phyloP scores from a whole-genome alignment of 116 monocot species.

The Iris pallida region DNA sequence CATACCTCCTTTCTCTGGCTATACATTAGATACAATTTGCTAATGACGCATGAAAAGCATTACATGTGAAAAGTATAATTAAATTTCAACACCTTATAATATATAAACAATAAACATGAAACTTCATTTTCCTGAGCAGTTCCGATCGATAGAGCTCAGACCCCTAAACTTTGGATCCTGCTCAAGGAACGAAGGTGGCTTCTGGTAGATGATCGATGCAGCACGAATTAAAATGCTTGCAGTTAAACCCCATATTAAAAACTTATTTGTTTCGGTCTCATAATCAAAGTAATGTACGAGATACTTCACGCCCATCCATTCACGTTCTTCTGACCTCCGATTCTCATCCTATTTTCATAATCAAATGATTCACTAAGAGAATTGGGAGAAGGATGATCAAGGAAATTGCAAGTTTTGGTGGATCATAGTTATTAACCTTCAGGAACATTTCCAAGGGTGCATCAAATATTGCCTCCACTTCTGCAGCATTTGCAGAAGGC shows the following conservation, averaged over 20 bases:
- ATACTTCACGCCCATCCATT: constrained; percentile 54
- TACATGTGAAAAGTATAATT: no score
- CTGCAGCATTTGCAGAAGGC: constrained; percentile 48
- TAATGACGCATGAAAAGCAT: no score
- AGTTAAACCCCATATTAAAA: constrained; percentile 87
- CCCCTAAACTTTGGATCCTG: constrained; percentile 29
- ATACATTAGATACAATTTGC: no score
- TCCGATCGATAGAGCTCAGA: no score
- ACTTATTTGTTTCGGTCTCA: constrained; percentile 34
- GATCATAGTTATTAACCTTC: constrained; percentile 44
- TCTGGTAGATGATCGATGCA: constrained; percentile 70
- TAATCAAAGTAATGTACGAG: constrained; percentile 73
- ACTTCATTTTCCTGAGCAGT: no score
- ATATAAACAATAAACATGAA: no score
- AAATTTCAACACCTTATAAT: no score
- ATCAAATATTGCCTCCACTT: constrained; percentile 90
- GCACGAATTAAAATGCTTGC: constrained; percentile 76
- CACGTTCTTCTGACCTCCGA: constrained; percentile 57
- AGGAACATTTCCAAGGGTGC: constrained; percentile 95
- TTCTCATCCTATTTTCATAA: constrained; percentile 63
- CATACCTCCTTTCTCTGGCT: no score
- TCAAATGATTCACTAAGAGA: background rate
- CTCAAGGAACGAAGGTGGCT: constrained; percentile 63
- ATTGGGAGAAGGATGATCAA: background rate
- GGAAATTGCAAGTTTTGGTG: background rate